A percentile compares a stretch with the other conserved stretches of the same genome.
phyloP scores from a whole-genome alignment of 2,329 filamentous ascomycete genomes.

The Fusarium foetens region DNA sequence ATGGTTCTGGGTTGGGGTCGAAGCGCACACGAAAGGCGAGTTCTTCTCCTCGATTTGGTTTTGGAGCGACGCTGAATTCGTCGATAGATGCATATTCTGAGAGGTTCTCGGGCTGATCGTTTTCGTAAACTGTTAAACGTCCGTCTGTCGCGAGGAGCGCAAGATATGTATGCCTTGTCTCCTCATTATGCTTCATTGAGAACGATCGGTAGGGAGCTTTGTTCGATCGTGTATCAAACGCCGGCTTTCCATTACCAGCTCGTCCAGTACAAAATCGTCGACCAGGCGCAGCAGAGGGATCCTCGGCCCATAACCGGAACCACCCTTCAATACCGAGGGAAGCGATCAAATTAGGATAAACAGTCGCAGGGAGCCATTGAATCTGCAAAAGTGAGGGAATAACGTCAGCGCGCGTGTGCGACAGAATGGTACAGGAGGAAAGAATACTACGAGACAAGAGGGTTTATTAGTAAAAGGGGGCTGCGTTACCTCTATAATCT shows the following conservation, averaged over 20 bases:
- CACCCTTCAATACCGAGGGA: slow-evolving; percentile 90
- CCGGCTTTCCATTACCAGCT: slow-evolving; percentile 58
- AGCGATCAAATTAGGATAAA: slow-evolving; percentile 85
- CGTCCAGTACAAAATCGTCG: slow-evolving; percentile 79
- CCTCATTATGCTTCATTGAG: slow-evolving; percentile 84
- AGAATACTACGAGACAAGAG: slow-evolving; percentile 20
- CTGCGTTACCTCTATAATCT: slow-evolving; percentile 80
- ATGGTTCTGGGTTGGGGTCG: slow-evolving; percentile 85
- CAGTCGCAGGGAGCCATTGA: slow-evolving; percentile 91
- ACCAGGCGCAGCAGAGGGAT: slow-evolving; percentile 81
- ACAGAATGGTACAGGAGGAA: slow-evolving; percentile 24
- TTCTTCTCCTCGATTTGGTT: slow-evolving; percentile 83
- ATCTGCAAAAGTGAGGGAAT: slow-evolving; percentile 62
- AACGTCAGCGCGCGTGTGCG: slow-evolving; percentile 30
- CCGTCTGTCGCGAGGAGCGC: slow-evolving; percentile 87
- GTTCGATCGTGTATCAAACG: slow-evolving; percentile 66
- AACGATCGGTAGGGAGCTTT: slow-evolving; percentile 79
- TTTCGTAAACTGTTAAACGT: slow-evolving; percentile 82
- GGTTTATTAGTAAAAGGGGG: slow-evolving; percentile 31
- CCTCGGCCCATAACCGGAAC: slow-evolving; percentile 93
- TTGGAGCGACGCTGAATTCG: slow-evolving; percentile 76
- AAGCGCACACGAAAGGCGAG: slow-evolving; percentile 87
- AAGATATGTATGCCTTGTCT: slow-evolving; percentile 82
- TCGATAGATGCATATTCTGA: slow-evolving; percentile 80
- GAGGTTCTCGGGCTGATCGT: slow-evolving; percentile 83